Evolutionary conservation across 2,329 filamentous ascomycete genomes (phyloP).

Genomic region (Spiromastix sp.): DNA sequence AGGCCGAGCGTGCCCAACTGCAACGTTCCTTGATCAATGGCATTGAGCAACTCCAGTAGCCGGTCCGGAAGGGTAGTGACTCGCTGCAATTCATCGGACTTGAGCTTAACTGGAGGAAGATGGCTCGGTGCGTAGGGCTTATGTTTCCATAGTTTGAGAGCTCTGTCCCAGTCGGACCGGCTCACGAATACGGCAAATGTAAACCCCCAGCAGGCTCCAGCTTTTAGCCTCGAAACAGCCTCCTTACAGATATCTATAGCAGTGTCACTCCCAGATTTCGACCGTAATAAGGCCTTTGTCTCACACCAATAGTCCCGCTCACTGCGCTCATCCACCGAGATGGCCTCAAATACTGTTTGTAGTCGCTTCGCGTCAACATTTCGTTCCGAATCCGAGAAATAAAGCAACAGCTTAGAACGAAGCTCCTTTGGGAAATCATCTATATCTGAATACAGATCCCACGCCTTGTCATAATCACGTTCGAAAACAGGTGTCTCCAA

Average conservation of each 20-base stretch:
- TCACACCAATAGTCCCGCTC: slow-evolving; percentile 35
- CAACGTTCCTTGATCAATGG: not conserved
- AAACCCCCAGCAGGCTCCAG: slow-evolving; percentile 19
- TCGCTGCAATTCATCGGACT: slow-evolving; percentile 1
- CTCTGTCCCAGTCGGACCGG: slow-evolving; percentile 22
- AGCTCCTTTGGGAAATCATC: slow-evolving; percentile 19
- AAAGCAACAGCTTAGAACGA: slow-evolving; percentile 23
- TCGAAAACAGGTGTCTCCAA: slow-evolving; percentile 6
- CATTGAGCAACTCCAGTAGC: slow-evolving; percentile 1
- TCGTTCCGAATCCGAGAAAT: slow-evolving; percentile 29
- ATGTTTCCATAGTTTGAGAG: slow-evolving; percentile 21
- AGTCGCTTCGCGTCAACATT: slow-evolving; percentile 32
- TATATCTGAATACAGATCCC: slow-evolving; percentile 30
- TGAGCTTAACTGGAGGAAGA: not conserved
- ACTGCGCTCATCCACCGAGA: slow-evolving; percentile 27
- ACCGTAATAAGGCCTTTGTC: slow-evolving; percentile 33
- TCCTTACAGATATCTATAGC: slow-evolving; percentile 33
- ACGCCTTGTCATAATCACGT: slow-evolving; percentile 29
- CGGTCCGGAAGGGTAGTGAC: slow-evolving; percentile 9
- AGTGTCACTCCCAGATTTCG: slow-evolving; percentile 26
- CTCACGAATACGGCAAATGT: slow-evolving; percentile 23
- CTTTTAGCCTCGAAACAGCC: slow-evolving; percentile 20
- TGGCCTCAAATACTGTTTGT: slow-evolving; percentile 36
- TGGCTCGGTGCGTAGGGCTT: slow-evolving; percentile 10
- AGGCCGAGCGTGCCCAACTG: not conserved